Conservation (phyloP, 345 rosid species). For the Boechera retrofracta region DNA sequence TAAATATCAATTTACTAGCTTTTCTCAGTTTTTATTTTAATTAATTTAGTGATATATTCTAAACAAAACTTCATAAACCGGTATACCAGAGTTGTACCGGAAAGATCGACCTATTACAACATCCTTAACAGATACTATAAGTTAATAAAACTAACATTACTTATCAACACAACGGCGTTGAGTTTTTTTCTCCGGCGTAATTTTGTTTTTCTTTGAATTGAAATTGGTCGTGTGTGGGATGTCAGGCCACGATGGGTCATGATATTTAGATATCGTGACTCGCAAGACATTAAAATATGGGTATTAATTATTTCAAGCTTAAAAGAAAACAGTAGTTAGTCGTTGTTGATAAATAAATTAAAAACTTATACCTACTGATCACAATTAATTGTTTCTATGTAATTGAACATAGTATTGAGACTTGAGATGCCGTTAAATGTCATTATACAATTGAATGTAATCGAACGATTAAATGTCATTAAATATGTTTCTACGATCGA, state of each 20-base stretch:
- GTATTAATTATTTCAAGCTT: neutral
- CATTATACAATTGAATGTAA: neutral
- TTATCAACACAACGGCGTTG: neutral
- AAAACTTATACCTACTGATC: neutral
- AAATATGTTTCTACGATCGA: neutral
- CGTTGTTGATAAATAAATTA: neutral
- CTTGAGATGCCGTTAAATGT: neutral
- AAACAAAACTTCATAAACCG: neutral
- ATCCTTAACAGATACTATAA: no score
- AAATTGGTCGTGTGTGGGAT: conserved; percentile 1
- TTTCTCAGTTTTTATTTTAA: neutral
- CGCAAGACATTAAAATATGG: neutral
- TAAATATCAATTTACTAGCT: neutral
- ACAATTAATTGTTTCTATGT: neutral
- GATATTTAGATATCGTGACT: neutral
- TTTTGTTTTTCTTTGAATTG: neutral
- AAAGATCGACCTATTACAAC: neutral
- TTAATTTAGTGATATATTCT: neutral
- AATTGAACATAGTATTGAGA: neutral
- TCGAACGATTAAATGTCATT: neutral
- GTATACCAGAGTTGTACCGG: neutral
- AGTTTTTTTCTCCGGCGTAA: neutral
- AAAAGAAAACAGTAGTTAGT: neutral
- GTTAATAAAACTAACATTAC: no score
- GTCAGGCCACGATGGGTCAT: conserved; percentile 16